Evolutionary conservation across 2,329 filamentous ascomycete genomes (phyloP).

Genomic region (Eutypa lata): DNA sequence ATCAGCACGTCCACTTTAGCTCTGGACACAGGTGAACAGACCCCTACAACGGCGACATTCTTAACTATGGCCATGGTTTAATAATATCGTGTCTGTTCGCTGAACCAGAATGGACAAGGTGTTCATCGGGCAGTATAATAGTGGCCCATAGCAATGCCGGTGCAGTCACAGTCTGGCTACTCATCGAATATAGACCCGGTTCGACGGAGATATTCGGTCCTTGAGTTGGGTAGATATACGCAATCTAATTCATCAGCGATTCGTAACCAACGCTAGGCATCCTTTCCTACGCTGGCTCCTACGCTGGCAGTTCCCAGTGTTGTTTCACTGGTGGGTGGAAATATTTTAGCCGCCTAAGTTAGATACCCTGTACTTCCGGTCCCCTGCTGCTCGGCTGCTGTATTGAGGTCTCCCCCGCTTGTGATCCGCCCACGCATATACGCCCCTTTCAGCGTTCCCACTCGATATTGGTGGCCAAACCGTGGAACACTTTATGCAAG

Average conservation of each 20-base stretch:
- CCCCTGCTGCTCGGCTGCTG: not conserved
- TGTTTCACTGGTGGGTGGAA: not conserved
- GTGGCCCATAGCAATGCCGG: not conserved
- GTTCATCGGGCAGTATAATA: not conserved
- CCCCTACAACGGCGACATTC: constrained; percentile 19
- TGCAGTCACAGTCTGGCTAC: not conserved
- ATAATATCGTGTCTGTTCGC: not conserved
- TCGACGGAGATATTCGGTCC: not conserved
- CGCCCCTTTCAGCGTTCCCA: not conserved
- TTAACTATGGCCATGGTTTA: constrained; percentile 13
- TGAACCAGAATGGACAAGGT: not conserved
- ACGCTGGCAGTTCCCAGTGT: not conserved
- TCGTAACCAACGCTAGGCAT: not conserved
- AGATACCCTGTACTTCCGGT: not conserved
- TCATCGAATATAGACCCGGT: not conserved
- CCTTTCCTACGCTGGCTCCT: not conserved
- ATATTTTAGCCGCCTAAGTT: not conserved
- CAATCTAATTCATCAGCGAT: not conserved
- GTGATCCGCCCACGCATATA: not conserved
- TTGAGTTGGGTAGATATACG: not conserved
- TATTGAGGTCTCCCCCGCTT: not conserved
- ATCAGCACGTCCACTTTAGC: constrained; percentile 5
- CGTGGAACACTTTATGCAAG: not conserved
- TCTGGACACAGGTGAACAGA: constrained; percentile 7
- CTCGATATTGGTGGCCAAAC: too few species aligned